Conservation (phyloP, 495 filamentous ascomycete species). For the Cercophora samala region DNA sequence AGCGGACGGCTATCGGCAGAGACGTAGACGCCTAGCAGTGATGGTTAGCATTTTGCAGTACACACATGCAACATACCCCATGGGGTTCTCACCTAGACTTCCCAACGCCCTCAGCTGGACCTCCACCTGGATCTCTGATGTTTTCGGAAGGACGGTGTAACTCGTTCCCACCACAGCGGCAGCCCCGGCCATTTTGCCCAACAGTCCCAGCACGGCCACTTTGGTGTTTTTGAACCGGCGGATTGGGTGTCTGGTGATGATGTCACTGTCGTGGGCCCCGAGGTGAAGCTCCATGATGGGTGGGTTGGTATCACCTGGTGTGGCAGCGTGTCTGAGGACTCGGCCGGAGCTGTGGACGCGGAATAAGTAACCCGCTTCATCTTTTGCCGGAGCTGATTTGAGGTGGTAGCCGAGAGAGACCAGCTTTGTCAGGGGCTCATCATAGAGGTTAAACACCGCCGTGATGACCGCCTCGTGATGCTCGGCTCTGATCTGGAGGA, state of each 20-base stretch:
- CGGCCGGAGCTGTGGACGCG: constrained; percentile 37
- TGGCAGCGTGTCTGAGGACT: constrained; percentile 54
- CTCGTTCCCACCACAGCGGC: constrained; percentile 65
- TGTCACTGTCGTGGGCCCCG: constrained; percentile 67
- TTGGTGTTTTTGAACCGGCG: constrained; percentile 47
- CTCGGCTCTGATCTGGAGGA: constrained; percentile 80
- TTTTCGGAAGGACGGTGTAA: constrained; percentile 47
- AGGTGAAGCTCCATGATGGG: constrained; percentile 31
- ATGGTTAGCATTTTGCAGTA: neutral
- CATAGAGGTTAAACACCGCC: constrained; percentile 12
- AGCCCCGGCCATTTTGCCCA: constrained; percentile 86
- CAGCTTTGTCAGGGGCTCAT: constrained; percentile 60
- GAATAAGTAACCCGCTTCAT: constrained; percentile 48
- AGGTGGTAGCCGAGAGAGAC: constrained; percentile 80
- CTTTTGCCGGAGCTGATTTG: constrained; percentile 54
- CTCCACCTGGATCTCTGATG: constrained; percentile 61
- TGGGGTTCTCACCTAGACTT: constrained; percentile 59
- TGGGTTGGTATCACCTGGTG: neutral
- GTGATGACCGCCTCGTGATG: constrained; percentile 26
- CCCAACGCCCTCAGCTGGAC: constrained; percentile 78
- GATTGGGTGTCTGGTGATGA: constrained; percentile 71
- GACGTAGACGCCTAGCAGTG: neutral
- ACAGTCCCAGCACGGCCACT: constrained; percentile 71
- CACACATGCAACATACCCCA: neutral
- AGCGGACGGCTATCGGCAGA: neutral